Conservation (phyloP, 305 asterid species). For the Solanum aculeatissimum region DNA sequence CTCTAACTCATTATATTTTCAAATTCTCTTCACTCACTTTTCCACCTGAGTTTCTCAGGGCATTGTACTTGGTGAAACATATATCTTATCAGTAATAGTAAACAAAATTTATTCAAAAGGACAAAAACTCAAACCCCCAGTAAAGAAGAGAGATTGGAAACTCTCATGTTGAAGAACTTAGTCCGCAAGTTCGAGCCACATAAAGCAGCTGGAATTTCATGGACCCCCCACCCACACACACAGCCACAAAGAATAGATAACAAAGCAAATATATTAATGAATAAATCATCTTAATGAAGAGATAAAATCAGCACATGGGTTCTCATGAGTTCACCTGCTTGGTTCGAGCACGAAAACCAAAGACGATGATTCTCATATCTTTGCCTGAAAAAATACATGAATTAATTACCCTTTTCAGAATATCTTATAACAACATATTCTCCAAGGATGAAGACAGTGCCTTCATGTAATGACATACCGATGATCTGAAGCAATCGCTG, state of each 20-base stretch:
- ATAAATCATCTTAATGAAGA: neutral
- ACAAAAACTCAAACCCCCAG: neutral
- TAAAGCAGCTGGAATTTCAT: neutral
- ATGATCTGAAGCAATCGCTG: conserved; percentile 81
- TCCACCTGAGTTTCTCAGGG: neutral
- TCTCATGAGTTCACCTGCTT: conserved; percentile 52
- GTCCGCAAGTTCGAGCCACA: neutral
- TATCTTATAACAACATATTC: conserved; percentile 1
- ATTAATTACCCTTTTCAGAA: neutral
- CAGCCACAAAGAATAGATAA: neutral
- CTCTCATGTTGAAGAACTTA: neutral
- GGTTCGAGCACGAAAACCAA: conserved; percentile 88
- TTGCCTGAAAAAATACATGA: conserved; percentile 45
- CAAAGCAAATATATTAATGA: neutral
- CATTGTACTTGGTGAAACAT: neutral
- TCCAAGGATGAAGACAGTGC: conserved; percentile 1
- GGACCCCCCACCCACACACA: neutral
- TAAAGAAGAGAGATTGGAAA: neutral
- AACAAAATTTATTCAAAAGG: neutral
- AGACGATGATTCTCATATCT: conserved; percentile 91
- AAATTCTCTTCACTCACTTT: neutral
- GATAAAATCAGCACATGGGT: neutral
- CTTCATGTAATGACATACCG: conserved; percentile 44
- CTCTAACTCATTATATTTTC: neutral
- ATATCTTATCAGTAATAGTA: neutral